Evolutionary conservation across 345 rosid species (phyloP).

Genomic region (Camelina neglecta): DNA sequence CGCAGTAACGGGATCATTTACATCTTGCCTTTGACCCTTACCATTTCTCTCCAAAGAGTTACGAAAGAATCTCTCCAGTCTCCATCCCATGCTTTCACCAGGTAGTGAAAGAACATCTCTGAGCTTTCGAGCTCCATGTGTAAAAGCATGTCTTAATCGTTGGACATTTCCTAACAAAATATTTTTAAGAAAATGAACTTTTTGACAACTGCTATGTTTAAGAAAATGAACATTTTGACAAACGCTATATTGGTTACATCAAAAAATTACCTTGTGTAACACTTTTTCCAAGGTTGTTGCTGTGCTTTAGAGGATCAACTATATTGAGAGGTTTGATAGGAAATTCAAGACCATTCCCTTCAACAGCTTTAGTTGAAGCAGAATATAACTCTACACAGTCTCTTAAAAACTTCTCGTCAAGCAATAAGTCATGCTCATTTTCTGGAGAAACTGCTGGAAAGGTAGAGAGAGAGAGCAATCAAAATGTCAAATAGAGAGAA

Average conservation of each 20-base stretch:
- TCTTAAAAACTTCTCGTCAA: slow-evolving; percentile 63
- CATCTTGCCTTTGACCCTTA: slow-evolving; percentile 82
- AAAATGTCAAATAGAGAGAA: slow-evolving; percentile 19
- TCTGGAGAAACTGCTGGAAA: slow-evolving; percentile 41
- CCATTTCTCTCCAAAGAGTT: slow-evolving; percentile 84
- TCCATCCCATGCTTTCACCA: slow-evolving; percentile 62
- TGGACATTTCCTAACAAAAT: slow-evolving; percentile 64
- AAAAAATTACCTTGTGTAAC: slow-evolving; percentile 70
- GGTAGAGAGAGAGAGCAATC: neutral
- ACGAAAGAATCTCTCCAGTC: slow-evolving; percentile 63
- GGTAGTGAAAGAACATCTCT: slow-evolving; percentile 64
- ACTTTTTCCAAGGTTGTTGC: slow-evolving; percentile 92
- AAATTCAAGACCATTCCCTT: slow-evolving; percentile 52
- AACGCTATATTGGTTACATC: neutral
- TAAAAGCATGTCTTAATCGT: slow-evolving; percentile 69
- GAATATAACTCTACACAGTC: slow-evolving; percentile 55
- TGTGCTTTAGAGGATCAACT: slow-evolving; percentile 79
- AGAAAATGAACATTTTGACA: slow-evolving; percentile 6
- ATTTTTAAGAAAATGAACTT: neutral
- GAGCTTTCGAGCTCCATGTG: slow-evolving; percentile 62
- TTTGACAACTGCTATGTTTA: neutral
- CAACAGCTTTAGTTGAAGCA: slow-evolving; percentile 48
- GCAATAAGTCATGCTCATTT: slow-evolving; percentile 53
- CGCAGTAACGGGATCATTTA: slow-evolving; percentile 63
- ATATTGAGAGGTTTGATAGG: slow-evolving; percentile 72